Evolutionary conservation across 2,329 filamentous ascomycete species (phyloP).

Genomic region (Ophiostoma quercus): DNA sequence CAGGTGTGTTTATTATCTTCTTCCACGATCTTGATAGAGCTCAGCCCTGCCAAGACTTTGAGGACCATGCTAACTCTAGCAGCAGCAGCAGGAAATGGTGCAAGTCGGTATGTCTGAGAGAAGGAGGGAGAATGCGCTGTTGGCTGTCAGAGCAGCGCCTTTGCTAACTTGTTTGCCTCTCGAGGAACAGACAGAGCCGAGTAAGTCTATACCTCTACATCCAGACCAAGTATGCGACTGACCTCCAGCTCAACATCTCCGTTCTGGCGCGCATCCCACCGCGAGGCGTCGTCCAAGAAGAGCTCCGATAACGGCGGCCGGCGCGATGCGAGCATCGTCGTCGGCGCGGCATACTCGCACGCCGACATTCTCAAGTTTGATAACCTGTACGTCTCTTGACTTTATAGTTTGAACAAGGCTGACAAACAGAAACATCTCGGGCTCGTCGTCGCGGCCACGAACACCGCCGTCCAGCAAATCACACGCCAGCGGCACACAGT

Average conservation of each 20-base stretch:
- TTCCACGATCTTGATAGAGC: too few relatives aligned
- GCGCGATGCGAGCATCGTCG: constrained; percentile 65
- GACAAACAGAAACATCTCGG: constrained; percentile 51
- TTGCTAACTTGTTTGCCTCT: constrained; percentile 26
- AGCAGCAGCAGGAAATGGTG: constrained; percentile 79
- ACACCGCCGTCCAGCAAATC: constrained; percentile 60
- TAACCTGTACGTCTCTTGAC: constrained; percentile 66
- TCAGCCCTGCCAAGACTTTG: constrained; percentile 26
- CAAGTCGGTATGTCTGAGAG: constrained; percentile 80
- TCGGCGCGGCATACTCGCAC: constrained; percentile 94
- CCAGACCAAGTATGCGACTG: constrained; percentile 25
- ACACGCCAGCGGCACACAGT: constrained; percentile 9
- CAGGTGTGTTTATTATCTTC: constrained; percentile 48
- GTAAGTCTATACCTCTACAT: constrained; percentile 41
- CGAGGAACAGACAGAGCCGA: constrained; percentile 53
- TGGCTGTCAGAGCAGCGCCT: neutral
- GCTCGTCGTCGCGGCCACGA: constrained; percentile 60
- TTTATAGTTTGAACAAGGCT: neutral
- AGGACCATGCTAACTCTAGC: constrained; percentile 35
- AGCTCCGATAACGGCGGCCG: constrained; percentile 35
- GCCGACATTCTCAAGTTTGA: constrained; percentile 89
- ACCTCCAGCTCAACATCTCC: constrained; percentile 69
- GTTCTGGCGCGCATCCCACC: constrained; percentile 68
- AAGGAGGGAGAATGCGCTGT: neutral
- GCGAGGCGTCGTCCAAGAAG: constrained; percentile 48